These are phyloP conservation scores for Aspergillus hancockii DNA, from an alignment of 495 filamentous ascomycete genomes.

Conservation along the genomic window DNA sequence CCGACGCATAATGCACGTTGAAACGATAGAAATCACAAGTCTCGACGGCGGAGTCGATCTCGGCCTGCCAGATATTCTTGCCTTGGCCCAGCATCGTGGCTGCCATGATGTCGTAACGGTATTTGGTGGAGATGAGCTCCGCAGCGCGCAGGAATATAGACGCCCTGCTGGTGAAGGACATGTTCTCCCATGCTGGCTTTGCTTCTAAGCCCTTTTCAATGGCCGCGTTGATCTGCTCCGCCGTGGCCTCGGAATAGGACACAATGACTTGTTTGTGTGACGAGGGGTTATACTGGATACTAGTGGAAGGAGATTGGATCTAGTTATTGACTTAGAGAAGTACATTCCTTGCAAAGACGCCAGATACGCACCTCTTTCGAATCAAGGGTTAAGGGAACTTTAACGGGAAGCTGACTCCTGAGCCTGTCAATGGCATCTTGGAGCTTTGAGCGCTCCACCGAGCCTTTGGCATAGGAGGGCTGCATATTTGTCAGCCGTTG, in stretches of 20 bases:
- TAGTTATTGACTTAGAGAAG: not conserved
- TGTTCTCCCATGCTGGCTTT: conserved; percentile 76
- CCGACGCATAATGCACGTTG: conserved; percentile 75
- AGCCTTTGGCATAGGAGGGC: not conserved
- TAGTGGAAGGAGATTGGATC: not conserved
- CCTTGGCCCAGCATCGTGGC: conserved; percentile 94
- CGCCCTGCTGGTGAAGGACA: conserved; percentile 85
- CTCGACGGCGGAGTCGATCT: conserved; percentile 94
- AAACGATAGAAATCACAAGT: conserved; percentile 85
- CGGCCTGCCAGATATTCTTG: conserved; percentile 96
- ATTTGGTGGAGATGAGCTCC: conserved; percentile 83
- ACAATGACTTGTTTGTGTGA: not conserved
- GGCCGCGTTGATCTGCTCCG: conserved; percentile 66
- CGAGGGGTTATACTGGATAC: not conserved
- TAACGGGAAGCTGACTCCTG: not conserved
- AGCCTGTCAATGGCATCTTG: conserved; percentile 1
- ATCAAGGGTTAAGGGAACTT: not conserved
- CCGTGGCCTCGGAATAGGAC: conserved; percentile 65
- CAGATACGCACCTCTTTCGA: not conserved
- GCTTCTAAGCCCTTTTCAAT: conserved; percentile 81
- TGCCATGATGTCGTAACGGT: conserved; percentile 90
- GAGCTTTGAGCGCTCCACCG: not conserved
- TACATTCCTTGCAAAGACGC: not conserved
- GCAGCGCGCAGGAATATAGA: conserved; percentile 95
- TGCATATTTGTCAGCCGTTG: not conserved